Base-by-base conservation (phyloP, 331 rosid genomes). In the Rhamnella rubrinervis region DNA sequence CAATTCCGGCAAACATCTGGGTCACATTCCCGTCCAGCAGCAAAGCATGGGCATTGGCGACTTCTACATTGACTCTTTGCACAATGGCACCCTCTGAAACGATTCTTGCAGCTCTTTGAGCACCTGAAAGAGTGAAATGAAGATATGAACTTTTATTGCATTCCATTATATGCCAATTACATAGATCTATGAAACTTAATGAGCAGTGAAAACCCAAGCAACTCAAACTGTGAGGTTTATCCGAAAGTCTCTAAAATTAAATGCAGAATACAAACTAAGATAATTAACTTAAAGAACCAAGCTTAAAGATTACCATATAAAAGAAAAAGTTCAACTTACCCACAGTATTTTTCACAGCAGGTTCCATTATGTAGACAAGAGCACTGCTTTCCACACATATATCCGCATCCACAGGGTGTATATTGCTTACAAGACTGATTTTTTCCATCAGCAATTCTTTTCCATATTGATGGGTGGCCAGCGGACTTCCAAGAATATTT, bases 1-100 rank as follows among this genome's bases (percentile, higher is more conserved):
- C 98, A 93, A 81, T 93, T 88, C 59, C 86, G 85, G 77, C 98
- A 93, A 47, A 93, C 97, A 81, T 93, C 97, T 6, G 98, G 96
- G 69, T 93, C 98, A 71, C 97, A 93, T 79, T 93, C 98, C 17
- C 97, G 86, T 28, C 76, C 81, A 10, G 92, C 92, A 41, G 98
- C 98, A 85, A 88, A 90, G 74, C 98, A 93, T 58, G 98, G 96
- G 80, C 97, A 93, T 38, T 85, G 87, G 57, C 98, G 83, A 83
- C 92, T 93, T 85, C 82, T 83, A 73, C 98, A 93, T 65, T 90
- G 97, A 77, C 97, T 82, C 74, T 85, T 93, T 11, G 79, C 84
- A 71, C 98, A 90, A 71, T 88, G 88, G 68, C 98, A 93, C 67
- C 97, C 97, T 81, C 98, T 78, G 66, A 90, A 93, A 26, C 97